Base-by-base conservation (phyloP, 78 protist species). In the Planoprotostelium fungivorum region DNA sequence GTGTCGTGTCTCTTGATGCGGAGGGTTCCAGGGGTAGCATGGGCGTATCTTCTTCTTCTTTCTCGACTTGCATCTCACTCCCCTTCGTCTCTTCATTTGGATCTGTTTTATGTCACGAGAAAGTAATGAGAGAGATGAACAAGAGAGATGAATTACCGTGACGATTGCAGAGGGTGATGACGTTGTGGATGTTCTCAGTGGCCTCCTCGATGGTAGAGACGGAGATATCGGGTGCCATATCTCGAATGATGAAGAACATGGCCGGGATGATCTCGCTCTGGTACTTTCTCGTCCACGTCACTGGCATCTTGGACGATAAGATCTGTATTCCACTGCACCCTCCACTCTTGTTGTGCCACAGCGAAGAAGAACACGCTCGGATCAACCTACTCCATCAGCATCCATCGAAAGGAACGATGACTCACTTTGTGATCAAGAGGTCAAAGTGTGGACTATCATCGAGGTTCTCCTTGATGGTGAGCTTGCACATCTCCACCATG, bases 171-270 rank as follows among this genome's bases (percentile, higher is more conserved):
- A 9, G n/a, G 5, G 36, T 90, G 29, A 96, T 28, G 31, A 95
- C 38, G 34, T 0, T 29, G 1, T 0, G 28, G 23, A 96, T 84
- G 34, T 90, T 37, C 23, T 89, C 88, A n/a, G 35, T 34, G 0
- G 96, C 93, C 23, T 83, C 83, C 38, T 90, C 95, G 1, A 95
- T 84, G 28, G 86, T 88, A 86, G 89, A 39, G 36, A 88, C 93
- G 51, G 91, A 88, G 16, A 92, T 88, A 28, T 89, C 88, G 34
- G 89, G 87, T 1, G 93, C 1, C 16, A 93, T 29, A 91, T 94
- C 96, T 83, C 89, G 90, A 84, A 92, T 38, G 37, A 96, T 89
- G 38, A 87, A 88, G n/a, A 96, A 38, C 83, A 96, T 85, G 34
- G 97, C 96, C 36, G 88, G 38, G n/a, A 94, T 38, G 1, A 95